Evolutionary conservation across 192 early-diverging fungal species (phyloP), one percentile per base, ranked within the genome.

Genomic region (Spinellus fusiger): DNA sequence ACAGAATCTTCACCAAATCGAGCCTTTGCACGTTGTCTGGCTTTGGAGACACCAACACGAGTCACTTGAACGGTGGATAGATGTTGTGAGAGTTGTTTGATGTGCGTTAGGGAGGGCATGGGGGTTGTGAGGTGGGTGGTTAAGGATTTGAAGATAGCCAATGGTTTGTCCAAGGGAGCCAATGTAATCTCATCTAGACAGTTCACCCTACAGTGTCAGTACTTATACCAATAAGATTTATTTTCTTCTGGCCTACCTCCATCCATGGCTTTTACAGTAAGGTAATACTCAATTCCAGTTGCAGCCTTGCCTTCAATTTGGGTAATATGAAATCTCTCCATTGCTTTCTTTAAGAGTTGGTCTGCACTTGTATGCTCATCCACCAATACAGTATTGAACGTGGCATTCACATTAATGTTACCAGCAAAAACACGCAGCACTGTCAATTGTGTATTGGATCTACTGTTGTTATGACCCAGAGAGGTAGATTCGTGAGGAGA

Each of bases 401-500:
- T 73, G 16, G 74, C 74, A 10, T 73, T 74, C 52, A 81, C 69
- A 58, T 81, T 77, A 44, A 81, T 76, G 47, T 84, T 80, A 26
- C 82, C 82, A 4, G 80, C 64, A 63, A 74, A 81, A n/a, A 84
- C 76, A 2, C 78, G 73, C 18, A 84, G 48, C 1, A 81, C 73
- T 34, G 71, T 74, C 49, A 71, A 65, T 28, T 76, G 71, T 7
- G 70, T 61, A 29, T 69, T 66, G 29, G 25, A 50, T 34, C 31
- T 49, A 59, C 16, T 64, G 61, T 16, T 35, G 26, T 1, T 46
- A 34, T 7, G 25, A 50, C 12, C 28, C 48, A 7, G 61, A 68
- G 6, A 71, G 64, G 66, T 49, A 22, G 37, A 54, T 32, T 31
- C 56, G 10, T 50, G 22, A 50, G 18, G 20, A 9, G 22, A 26